Percentiles rank a stretch among this genome's conserved stretches.
phyloP scores from a whole-genome alignment of 495 filamentous ascomycete species.

The Penicillium desertorum region DNA sequence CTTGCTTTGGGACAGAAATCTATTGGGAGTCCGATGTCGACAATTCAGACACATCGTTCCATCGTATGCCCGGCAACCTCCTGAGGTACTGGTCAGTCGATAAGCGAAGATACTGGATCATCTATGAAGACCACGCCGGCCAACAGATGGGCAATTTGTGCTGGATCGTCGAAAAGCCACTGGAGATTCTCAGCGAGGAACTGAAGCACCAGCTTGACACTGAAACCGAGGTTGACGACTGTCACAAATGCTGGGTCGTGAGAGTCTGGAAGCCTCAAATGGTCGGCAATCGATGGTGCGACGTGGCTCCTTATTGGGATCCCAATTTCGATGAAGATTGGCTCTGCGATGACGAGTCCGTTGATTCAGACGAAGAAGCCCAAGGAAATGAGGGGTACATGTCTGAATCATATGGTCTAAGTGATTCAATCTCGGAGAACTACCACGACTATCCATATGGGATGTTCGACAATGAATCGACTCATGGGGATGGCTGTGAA shows the following conservation, averaged over 20 bases:
- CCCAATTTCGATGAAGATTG: slow-evolving; percentile 1
- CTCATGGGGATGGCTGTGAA: neutral
- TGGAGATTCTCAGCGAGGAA: slow-evolving; percentile 12
- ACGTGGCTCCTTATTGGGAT: slow-evolving; percentile 15
- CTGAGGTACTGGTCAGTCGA: slow-evolving; percentile 15
- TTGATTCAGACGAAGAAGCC: slow-evolving; percentile 13
- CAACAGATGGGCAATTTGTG: neutral
- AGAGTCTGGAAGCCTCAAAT: slow-evolving; percentile 4
- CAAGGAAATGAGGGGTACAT: neutral
- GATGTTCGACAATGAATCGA: neutral
- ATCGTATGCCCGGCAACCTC: slow-evolving; percentile 2
- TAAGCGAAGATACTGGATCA: slow-evolving; percentile 14
- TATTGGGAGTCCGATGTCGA: neutral
- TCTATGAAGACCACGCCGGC: neutral
- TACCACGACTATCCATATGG: neutral
- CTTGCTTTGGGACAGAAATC: slow-evolving; percentile 9
- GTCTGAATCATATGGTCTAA: neutral
- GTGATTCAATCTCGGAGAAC: neutral
- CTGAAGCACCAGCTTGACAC: neutral
- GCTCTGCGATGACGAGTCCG: slow-evolving; percentile 9
- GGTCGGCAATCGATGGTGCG: neutral
- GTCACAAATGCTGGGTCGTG: slow-evolving; percentile 16
- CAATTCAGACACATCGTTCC: slow-evolving; percentile 5
- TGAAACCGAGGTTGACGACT: slow-evolving; percentile 6
- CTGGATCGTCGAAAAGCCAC: slow-evolving; percentile 19